These are phyloP conservation scores for Colletotrichum theobromicola DNA, from an alignment of 2,329 filamentous ascomycete genomes.

Conservation along the genomic window DNA sequence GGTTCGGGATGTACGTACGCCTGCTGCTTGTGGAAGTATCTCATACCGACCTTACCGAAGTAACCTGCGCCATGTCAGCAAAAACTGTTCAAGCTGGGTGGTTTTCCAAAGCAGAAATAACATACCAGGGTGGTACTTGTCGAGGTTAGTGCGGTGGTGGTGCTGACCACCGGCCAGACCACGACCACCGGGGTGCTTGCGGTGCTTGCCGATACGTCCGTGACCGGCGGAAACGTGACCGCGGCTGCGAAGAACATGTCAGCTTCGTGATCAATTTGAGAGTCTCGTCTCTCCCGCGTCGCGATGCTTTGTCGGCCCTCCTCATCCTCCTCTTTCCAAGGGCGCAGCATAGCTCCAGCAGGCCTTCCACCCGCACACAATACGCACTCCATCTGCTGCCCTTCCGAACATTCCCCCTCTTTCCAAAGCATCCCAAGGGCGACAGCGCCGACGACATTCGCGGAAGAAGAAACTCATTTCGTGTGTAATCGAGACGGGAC, in stretches of 20 bases:
- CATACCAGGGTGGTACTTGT: slow-evolving; percentile 71
- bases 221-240: slow-evolving; percentile 98
- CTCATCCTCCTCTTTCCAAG: background rate
- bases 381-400: background rate
- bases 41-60: slow-evolving; percentile 97
- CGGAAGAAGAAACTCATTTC: slow-evolving; percentile 11
- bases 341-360: background rate
- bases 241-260: slow-evolving; percentile 64
- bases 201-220: slow-evolving; percentile 98
- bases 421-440: background rate
- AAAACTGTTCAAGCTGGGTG: background rate
- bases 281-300: slow-evolving; percentile 3
- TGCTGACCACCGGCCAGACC: slow-evolving; percentile 98
- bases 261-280: slow-evolving; percentile 1
- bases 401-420: background rate
- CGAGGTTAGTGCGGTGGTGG: slow-evolving; percentile 89
- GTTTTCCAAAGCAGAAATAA: background rate
- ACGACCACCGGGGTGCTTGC: slow-evolving; percentile 87
- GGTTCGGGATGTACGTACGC: slow-evolving; percentile 46
- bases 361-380: background rate
- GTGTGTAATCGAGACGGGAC: background rate
- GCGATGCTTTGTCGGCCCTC: background rate
- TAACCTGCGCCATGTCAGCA: slow-evolving; percentile 94
- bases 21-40: slow-evolving; percentile 94
- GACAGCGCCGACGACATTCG: slow-evolving; percentile 23